Evolutionary conservation across 2,329 filamentous ascomycete species (phyloP), one percentile per base, ranked within the genome.

Genomic region (Decorospora gaudefroyi): DNA sequence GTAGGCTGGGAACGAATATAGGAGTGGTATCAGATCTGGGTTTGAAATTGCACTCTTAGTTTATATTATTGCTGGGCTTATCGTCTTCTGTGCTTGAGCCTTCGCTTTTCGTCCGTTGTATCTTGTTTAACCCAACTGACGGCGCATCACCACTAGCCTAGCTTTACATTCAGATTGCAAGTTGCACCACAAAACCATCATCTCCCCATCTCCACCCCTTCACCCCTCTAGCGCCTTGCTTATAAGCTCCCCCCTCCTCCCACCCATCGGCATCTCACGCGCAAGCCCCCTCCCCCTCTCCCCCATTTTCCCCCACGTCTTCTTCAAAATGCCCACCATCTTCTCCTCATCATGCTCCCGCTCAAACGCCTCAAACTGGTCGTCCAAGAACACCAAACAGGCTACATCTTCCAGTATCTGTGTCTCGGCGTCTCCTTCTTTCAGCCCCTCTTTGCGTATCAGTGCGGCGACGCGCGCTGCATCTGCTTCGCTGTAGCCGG

Each of bases 331-430:
- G 12, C 72, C 74, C 13, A 92, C 67, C 47, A 90, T 83, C 77
- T 93, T 95, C 36, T 83, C 85, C 72, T 92, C 87, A 62, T 90
- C 86, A 40, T 84, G 78, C 18, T 81, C 78, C 64, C 79, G 76
- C 75, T 89, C 86, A 70, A 93, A 95, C 36, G 80, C 81, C 60
- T 91, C 89, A 52, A 95, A 87, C 65, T 93, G 87, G 65, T 92
- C 88, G 65, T 93, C 89, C 54, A 95, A 72, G 67, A 95, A 95
- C 18, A 95, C 89, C 42, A 95, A 72, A 65, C 89, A 95, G 3
- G 90, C 90, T 31, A 90, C 87, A 72, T 95, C 90, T 74, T 95
- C 90, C 50, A 95, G 76, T 5, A 82, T 78, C 74, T 92, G 87
- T 41, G 85, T 84, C 67, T 90, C 86, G n/a, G n/a, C n/a, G n/a